Evolutionary conservation across 495 filamentous ascomycete species (phyloP), one percentile per base, ranked within the genome.

Genomic region (Articulospora tetracladia): DNA sequence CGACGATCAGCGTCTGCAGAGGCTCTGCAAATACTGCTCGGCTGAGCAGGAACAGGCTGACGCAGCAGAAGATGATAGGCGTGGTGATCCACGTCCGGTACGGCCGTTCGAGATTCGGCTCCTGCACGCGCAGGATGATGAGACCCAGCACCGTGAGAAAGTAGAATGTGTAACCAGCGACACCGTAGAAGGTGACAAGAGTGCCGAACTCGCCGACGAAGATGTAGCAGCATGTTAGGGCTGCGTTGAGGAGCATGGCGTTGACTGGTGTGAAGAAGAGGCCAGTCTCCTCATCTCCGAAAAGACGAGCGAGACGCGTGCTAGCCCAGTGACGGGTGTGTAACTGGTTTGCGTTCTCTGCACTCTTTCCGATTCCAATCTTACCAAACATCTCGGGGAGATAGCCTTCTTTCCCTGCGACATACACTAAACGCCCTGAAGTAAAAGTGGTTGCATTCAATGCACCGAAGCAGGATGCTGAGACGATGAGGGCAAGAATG

Each of bases 41-140:
- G 62, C 85, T 91, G 25, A 98, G 79, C 64, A 98, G 72, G 70
- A 98, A 98, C 61, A 98, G 69, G 69, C 90, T 96, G 15, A 98
- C 94, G 66, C 94, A 98, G 81, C 94, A 98, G 70, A 98, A 98
- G 52, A 97, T 91, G 48, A 98, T 94, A 1, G 94, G 94, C 34
- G 93, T 98, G 1, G 87, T 88, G 59, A 98, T 95, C 95, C 95
- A 98, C 17, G 92, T 94, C 69, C 82, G 84, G 73, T 98, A 98
- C 1, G 94, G 92, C 23, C 94, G 74, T 70, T 97, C 92, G 23
- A 98, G 78, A 58, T 84, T 75, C 8, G 95, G 95, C 70, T 98
- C 94, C 39, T 82, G 83, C n/a, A 97, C 88, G 24, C 94, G 78
- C 61, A 98, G 77, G 28, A 98, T 84, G 56, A 98, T 96, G 27